These are phyloP conservation scores for Lavandula angustifolia DNA, from an alignment of 257 asterid genomes.

Conservation along the genomic window DNA sequence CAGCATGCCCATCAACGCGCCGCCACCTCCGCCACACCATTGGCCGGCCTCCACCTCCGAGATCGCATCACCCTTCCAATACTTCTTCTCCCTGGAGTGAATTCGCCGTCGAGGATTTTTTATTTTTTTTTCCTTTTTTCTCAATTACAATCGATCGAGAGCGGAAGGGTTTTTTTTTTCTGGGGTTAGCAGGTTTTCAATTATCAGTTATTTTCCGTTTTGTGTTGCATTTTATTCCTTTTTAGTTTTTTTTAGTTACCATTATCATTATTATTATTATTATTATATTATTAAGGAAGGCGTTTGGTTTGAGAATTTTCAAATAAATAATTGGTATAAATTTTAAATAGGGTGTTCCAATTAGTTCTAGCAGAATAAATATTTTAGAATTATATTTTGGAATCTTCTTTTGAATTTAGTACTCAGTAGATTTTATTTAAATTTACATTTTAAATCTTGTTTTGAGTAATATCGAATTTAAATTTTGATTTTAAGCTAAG, in stretches of 20 bases:
- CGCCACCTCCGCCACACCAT: conserved; percentile 58
- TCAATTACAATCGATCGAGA: conserved; percentile 18
- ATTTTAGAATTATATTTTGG: too few species aligned
- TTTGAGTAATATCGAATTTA: too few species aligned
- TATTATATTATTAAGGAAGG: too few species aligned
- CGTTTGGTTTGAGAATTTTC: too few species aligned
- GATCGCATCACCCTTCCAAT: conserved; percentile 57
- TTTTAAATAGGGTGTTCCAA: too few species aligned
- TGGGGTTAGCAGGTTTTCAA: conserved; percentile 40
- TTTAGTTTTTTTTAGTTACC: not conserved
- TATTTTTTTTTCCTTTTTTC: not conserved
- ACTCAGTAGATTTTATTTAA: too few species aligned
- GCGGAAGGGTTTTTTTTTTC: conserved; percentile 29
- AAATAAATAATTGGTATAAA: too few species aligned
- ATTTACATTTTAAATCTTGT: too few species aligned
- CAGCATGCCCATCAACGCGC: conserved; percentile 75
- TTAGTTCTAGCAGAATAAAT: too few species aligned
- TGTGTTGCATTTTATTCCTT: conserved; percentile 4
- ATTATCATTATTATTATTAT: not conserved
- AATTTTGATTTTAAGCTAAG: too few species aligned
- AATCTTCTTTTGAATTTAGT: too few species aligned
- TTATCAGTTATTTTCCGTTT: conserved; percentile 31
- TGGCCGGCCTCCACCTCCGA: conserved; percentile 52
- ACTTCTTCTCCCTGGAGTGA: conserved; percentile 17
- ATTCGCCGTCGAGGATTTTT: conserved; percentile 23